Evolutionary conservation across 2,329 filamentous ascomycete genomes (phyloP).

Genomic region (Coniochaeta pulveracea): DNA sequence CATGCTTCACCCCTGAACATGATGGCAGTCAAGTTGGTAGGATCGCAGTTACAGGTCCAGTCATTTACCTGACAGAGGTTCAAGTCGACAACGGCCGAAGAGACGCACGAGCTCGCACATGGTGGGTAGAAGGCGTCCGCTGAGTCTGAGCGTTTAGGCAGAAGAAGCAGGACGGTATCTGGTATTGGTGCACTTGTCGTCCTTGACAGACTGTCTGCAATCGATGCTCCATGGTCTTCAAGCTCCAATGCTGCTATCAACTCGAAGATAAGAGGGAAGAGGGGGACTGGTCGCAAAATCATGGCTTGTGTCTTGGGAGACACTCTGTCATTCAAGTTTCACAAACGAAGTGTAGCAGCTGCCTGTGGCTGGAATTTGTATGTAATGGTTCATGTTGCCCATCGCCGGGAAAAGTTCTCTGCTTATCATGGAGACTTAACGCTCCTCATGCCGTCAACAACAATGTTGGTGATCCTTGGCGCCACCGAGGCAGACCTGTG

Average conservation of each 20-base stretch:
- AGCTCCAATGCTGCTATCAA: background rate
- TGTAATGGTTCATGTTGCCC: background rate
- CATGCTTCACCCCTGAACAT: background rate
- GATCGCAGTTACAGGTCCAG: background rate
- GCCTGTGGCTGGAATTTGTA: background rate
- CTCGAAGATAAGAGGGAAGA: background rate
- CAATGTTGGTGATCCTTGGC: slow-evolving; percentile 1
- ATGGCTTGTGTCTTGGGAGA: no score
- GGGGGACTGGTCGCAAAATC: background rate
- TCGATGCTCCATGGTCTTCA: background rate
- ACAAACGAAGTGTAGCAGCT: no score
- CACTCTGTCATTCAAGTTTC: no score
- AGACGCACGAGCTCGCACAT: slow-evolving; percentile 1
- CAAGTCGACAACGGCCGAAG: background rate
- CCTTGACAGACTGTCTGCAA: background rate
- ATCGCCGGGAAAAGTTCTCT: background rate
- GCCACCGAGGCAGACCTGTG: no score
- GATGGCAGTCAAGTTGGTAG: background rate
- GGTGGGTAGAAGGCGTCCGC: background rate
- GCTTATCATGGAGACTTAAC: no score
- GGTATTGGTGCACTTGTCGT: background rate
- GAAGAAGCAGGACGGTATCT: background rate
- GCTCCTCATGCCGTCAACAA: no score
- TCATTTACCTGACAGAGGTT: no score
- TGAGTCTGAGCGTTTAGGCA: background rate